Base-by-base conservation (phyloP, 306 rosid genomes). In the Ziziphus jujuba region DNA sequence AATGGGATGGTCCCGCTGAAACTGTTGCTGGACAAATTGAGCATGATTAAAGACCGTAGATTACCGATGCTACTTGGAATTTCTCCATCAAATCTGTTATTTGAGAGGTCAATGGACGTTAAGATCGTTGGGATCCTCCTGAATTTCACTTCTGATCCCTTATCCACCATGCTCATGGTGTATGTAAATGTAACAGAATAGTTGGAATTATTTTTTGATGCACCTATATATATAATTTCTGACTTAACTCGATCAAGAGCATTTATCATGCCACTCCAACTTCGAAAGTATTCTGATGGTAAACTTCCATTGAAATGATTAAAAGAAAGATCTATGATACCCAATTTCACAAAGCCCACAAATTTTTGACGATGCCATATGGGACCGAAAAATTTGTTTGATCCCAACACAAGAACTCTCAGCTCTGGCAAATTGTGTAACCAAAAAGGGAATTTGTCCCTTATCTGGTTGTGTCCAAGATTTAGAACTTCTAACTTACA, bases 361-460 rank as follows among this genome's bases (percentile, higher is more conserved):
- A 7, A 48, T 5, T 48, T 3, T 5, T 7, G 11, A 48, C 17
- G 21, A 48, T n/a, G 17, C 21, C 20, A 48, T 13, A 48, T 48
- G 0, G 21, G 53, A n/a, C 53, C 53, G 0, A 48, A 13, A 48
- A 48, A 48, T 15, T 14, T 48, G 14, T 48, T 48, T 48, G 53
- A 48, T 16, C 53, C 4, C 17, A 48, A 6, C 5, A 48, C 53
- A 48, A 48, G 53, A 48, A 48, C 53, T 13, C 14, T 6, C 20
- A 48, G 20, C 53, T 48, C 53, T 16, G 53, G 21, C 7, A 48
- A 48, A 48, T 13, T 48, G 11, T 48, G 20, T 2, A 45, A 19
- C 72, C 55, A 55, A 24, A 21, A 25, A 22, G 72, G 64, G 55
- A 68, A 68, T 1, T 16, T 48, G 53, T 15, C 21, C 11, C 12